Evolutionary conservation across 1,139 yeast genomes (phyloP), one percentile per base, ranked within the genome.

Genomic region (Geotrichum candidum): DNA sequence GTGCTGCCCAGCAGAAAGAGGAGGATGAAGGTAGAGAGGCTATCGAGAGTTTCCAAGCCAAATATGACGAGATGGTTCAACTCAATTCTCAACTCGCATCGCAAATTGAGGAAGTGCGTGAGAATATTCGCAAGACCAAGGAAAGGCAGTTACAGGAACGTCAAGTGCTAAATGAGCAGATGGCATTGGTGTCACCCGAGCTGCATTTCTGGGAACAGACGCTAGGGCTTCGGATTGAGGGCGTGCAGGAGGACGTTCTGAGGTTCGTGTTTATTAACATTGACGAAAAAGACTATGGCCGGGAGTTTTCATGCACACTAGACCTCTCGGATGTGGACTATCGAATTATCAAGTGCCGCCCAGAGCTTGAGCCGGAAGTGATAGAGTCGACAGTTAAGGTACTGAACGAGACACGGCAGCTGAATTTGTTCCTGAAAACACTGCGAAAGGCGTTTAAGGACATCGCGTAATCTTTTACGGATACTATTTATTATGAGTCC

Each of bases 181-280:
- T 70, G 23, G 65, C 68, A 13, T 61, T 63, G 35, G 70, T 72
- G 56, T 64, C 64, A 1, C 72, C 75, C 1, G 76, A 73, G 59
- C 61, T 73, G 29, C 65, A 56, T 2, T 65, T 67, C 29, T 73
- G 75, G 74, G 73, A 73, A 59, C 58, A 68, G 22, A 65, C 67
- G 2, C 66, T 73, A 13, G 76, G 76, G 13, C 53, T 73, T 41
- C 59, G 68, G 22, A 68, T 73, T 48, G 72, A 70, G 50, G 70
- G 73, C n/a, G 66, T 67, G 13, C 60, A 63, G 23, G 72, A 72
- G 38, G 75, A 72, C 53, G 60, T 67, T 38, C 63, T 73, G 50
- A 66, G 67, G 60, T 69, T 73, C 61, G 63, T 68, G 1, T 73
- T 72, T 63, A 66, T 72, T 13, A 66, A 68, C 27, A 63, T 73